These are phyloP conservation scores for Corylus heterophylla DNA, from an alignment of 306 rosid genomes.

Conservation along the genomic window DNA sequence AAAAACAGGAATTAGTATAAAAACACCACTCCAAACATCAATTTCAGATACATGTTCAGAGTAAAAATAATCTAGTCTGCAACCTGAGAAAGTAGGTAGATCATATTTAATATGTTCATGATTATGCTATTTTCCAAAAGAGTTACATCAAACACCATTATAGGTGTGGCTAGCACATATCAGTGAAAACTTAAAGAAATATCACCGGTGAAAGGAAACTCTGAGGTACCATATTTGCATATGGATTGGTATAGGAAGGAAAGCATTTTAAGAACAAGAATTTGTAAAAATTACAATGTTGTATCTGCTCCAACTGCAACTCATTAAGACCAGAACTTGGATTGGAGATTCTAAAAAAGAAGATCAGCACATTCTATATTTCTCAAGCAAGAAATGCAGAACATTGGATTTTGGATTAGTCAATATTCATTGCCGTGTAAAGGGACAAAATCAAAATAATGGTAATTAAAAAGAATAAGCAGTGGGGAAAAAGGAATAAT, in stretches of 20 bases:
- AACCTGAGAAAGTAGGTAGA: slow-evolving; percentile 8
- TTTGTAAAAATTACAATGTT: background rate
- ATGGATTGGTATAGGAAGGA: background rate
- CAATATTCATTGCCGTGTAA: slow-evolving; percentile 12
- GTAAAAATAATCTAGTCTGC: background rate
- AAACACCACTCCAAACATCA: slow-evolving; percentile 8
- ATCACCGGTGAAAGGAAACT: background rate
- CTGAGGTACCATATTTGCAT: background rate
- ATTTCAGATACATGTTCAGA: slow-evolving; percentile 11
- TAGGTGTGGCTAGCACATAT: background rate
- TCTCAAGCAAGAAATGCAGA: slow-evolving; percentile 16
- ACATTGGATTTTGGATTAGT: slow-evolving; percentile 9
- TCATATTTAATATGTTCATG: background rate
- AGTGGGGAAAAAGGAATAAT: slow-evolving; percentile 4
- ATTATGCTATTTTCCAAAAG: background rate
- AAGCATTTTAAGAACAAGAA: slow-evolving; percentile 4
- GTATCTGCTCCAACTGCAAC: background rate
- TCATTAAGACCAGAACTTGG: background rate
- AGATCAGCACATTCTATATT: slow-evolving; percentile 11
- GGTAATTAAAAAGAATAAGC: background rate
- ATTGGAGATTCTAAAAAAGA: slow-evolving; percentile 6
- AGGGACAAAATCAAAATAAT: slow-evolving; percentile 10
- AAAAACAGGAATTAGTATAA: slow-evolving; percentile 29
- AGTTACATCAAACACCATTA: background rate
- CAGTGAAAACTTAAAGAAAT: background rate